Conservation (phyloP, 257 asterid species). For the Phtheirospermum japonicum region DNA sequence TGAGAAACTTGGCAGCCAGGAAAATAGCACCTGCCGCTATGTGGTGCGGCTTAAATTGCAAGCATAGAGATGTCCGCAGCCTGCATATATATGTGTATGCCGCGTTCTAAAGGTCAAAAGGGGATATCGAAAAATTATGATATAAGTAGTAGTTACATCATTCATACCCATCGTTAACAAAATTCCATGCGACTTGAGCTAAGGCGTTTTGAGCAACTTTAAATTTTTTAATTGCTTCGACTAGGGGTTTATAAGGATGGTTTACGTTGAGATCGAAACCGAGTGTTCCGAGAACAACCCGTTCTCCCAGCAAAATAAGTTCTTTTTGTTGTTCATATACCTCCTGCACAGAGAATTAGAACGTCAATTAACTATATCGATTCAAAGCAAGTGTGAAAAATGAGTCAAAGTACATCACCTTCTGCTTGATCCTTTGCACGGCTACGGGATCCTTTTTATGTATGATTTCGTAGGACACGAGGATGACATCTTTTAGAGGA, state of each 20-base stretch:
- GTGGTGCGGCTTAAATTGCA: constrained; percentile 99
- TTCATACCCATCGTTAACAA: constrained; percentile 88
- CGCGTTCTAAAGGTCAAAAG: constrained; percentile 57
- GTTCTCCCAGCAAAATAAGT: constrained; percentile 74
- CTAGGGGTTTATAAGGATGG: constrained; percentile 96
- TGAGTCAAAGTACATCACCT: constrained; percentile 4
- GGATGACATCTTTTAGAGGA: constrained; percentile 12
- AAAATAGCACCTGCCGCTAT: constrained; percentile 99
- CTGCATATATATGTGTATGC: constrained; percentile 47
- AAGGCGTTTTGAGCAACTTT: constrained; percentile 90
- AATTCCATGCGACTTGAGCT: constrained; percentile 99
- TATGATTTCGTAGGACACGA: constrained; percentile 2
- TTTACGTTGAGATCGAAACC: constrained; percentile 79
- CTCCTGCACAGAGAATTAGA: constrained; percentile 54
- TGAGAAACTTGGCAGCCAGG: constrained; percentile 98
- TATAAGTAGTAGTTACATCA: constrained; percentile 17
- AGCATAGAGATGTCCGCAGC: constrained; percentile 96
- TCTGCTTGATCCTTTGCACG: constrained; percentile 9
- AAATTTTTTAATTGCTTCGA: constrained; percentile 86
- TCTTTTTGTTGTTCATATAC: constrained; percentile 91
- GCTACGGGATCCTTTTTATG: constrained; percentile 7
- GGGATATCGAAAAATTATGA: constrained; percentile 33
- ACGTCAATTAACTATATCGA: constrained; percentile 21
- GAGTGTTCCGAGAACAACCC: constrained; percentile 87
- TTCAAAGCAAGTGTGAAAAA: too few species aligned